These are phyloP conservation scores for Phytophthora boehmeriae DNA, from an alignment of 352 stramenopile species.

Conservation along the genomic window DNA sequence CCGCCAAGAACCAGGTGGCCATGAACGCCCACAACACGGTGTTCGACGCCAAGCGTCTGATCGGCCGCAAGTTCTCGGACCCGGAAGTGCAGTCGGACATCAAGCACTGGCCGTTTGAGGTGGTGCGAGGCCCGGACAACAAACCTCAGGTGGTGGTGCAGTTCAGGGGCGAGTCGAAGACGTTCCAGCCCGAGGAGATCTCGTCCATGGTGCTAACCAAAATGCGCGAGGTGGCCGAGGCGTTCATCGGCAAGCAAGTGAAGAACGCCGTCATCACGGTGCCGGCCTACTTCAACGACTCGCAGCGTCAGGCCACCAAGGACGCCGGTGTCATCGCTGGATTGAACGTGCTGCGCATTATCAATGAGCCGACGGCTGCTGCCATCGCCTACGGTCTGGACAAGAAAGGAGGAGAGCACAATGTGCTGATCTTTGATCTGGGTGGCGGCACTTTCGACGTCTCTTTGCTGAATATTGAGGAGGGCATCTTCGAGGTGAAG, in stretches of 20 bases:
- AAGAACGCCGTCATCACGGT: conserved; percentile 93
- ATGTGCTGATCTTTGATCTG: conserved; percentile 97
- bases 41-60: conserved; percentile 97
- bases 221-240: conserved; percentile 72
- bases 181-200: conserved; percentile 84
- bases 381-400: conserved; percentile 93
- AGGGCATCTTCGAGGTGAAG: conserved; percentile 97
- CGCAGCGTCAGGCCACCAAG: conserved; percentile 94
- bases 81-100: conserved; percentile 85
- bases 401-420: conserved; percentile 94
- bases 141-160: conserved; percentile 78
- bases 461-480: conserved; percentile 93
- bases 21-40: conserved; percentile 96
- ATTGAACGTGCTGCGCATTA: conserved; percentile 95
- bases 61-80: conserved; percentile 94
- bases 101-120: conserved; percentile 76
- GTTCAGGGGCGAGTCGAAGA: conserved; percentile 74
- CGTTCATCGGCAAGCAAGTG: conserved; percentile 67
- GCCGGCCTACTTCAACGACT: conserved; percentile 97
- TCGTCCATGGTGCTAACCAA: conserved; percentile 82
- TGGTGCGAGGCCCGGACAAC: conserved; percentile 60
- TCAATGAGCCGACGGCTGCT: conserved; percentile 96
- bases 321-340: conserved; percentile 91
- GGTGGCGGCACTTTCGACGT: conserved; percentile 96
- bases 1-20: conserved; percentile 93